Evolutionary conservation across 176 grass and related monocot species (phyloP).

Genomic region (Typha latifolia): DNA sequence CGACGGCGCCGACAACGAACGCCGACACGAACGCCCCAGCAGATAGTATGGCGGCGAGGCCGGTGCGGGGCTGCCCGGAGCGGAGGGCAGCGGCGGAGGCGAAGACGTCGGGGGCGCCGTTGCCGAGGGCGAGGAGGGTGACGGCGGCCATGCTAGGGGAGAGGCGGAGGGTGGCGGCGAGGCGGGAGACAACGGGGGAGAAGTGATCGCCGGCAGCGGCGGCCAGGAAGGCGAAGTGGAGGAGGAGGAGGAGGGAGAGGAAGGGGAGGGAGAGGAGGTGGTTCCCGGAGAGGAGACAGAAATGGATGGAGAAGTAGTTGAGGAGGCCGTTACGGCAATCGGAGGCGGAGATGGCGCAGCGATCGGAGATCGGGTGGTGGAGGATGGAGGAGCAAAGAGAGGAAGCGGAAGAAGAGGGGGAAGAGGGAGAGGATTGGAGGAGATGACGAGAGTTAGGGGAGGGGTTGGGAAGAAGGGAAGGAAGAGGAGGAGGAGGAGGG

Average conservation of each 20-base stretch:
- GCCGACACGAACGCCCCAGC: conserved; percentile 82
- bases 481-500: conserved; percentile 7
- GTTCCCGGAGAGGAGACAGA: conserved; percentile 36
- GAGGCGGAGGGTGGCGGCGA: conserved; percentile 49
- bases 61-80: conserved; percentile 34
- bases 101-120: conserved; percentile 78
- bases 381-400: conserved; percentile 9
- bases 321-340: conserved; percentile 28
- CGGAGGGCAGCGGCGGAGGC: conserved; percentile 63
- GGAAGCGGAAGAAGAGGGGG: conserved; percentile 7
- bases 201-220: conserved; percentile 42
- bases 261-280: conserved; percentile 42
- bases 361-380: neutral
- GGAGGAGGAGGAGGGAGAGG: conserved; percentile 36
- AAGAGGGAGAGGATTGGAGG: conserved; percentile 3
- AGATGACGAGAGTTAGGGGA: neutral
- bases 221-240: conserved; percentile 74
- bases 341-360: conserved; percentile 17
- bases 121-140: conserved; percentile 88
- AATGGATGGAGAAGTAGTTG: conserved; percentile 59
- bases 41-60: conserved; percentile 62
- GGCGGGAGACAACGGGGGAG: conserved; percentile 55
- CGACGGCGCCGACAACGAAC: conserved; percentile 68
- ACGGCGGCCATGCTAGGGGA: conserved; percentile 82
- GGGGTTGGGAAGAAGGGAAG: neutral